Evolutionary conservation across 225 moss, liverwort and hornwort species (phyloP), one percentile per base, ranked within the genome.

Genomic region (Antitrichia curtipendula): DNA sequence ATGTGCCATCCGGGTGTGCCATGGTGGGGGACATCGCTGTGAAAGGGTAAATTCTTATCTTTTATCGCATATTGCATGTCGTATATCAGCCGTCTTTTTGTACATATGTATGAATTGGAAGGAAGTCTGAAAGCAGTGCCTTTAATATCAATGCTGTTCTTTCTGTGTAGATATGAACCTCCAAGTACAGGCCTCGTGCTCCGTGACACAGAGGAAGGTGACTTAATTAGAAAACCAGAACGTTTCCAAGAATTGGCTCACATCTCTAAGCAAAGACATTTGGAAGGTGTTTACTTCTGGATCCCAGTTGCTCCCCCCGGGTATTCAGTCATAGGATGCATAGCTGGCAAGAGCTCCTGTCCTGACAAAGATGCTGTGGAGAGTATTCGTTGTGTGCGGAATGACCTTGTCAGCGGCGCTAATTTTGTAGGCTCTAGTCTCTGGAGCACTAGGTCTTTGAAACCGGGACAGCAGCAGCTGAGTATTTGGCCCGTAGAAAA

Each of bases 401-500:
- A 93, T 90, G 97, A 99, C 80, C 91, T 97, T 49, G 97, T 96
- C 57, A 94, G 91, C 56, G 93, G 98, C 76, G 95, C 95, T 56
- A 92, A 94, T 63, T 99, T 96, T 87, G 86, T 88, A 81, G 71
- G 61, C 70, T 89, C 91, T 27, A 93, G 94, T 90, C 83, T 99
- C 82, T 99, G 98, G 98, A 91, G 93, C 65, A 95, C 95, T 32
- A 89, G 87, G 59, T 87, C 86, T 38, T 56, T 91, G 40, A 96
- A 94, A 81, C 82, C 88, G 38, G 88, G 85, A 75, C 92, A 91
- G 50, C 92, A 95, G 72, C 95, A 95, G 53, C 91, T 97, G 75
- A 95, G 97, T 89, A 94, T 99, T 68, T 99, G 98, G 98, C 95
- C 91, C 70, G 95, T 99, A 85, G 95, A 97, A 86, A 99, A 97